Base-by-base conservation (phyloP, 169 alveolate species). In the Plasmodium adleri region DNA sequence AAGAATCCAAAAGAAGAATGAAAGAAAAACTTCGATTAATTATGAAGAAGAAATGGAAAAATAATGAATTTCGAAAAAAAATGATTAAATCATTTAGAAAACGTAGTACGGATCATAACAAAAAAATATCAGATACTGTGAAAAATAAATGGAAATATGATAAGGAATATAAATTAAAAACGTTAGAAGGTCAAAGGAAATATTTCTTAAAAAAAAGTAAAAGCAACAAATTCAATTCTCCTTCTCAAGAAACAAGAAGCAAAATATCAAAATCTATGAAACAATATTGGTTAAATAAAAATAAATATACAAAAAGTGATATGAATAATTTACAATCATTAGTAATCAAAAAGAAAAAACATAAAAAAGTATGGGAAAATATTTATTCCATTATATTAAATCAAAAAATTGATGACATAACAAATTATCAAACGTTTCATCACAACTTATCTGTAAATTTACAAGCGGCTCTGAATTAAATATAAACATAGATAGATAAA, bases 261-360 rank as follows among this genome's bases (percentile, higher is more conserved):
- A 83, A 83, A 68, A 83, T 83, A 68, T 83, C 91, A 26, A 83
- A 70, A 67, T 56, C 91, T 52, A 83, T 83, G 91, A 83, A 83
- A 43, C 91, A 32, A 56, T 83, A 83, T 59, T 83, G 91, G 91
- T 17, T 13, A 24, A 83, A 56, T 71, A 83, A 43, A 83, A 83
- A 68, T 63, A 83, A 83, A 49, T 83, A 10, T 13, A 71, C 43
- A 50, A 15, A 39, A 54, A 22, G 45, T 15, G 52, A 67, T 17
- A 17, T 56, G 20, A 67, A 56, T 49, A 83, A 83, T 56, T 67
- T 58, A 50, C 85, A 67, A 45, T 72, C 76, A n/a, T 2, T 70
- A 15, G 50, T 67, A 9, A 64, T 49, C 20, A 56, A 60, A 72
- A 83, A 83, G 62, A 83, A 83, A 83, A 83, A 70, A 62, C 91